Evolutionary conservation across 192 early-diverging fungal genomes (phyloP).

Genomic region (Diversispora eburnea): DNA sequence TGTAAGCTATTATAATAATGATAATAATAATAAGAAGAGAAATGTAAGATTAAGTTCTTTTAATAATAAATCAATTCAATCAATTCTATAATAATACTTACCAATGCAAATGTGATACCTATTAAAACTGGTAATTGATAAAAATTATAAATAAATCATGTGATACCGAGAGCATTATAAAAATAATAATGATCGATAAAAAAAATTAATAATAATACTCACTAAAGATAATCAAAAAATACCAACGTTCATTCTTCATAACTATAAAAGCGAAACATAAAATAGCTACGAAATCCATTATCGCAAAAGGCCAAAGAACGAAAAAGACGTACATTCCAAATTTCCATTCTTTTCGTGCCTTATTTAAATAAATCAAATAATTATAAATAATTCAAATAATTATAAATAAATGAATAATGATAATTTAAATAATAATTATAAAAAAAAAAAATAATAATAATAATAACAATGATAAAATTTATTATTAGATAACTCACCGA

Average conservation of each 20-base stretch:
- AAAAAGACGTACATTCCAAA: not conserved
- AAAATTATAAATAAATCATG: not conserved
- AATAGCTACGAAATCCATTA: constrained; percentile 12
- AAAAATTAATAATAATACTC: not conserved
- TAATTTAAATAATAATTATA: too few species aligned
- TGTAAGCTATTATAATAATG: not conserved
- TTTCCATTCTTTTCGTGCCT: constrained; percentile 21
- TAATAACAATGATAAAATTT: too few species aligned
- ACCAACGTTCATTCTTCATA: not conserved
- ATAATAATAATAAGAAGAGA: not conserved
- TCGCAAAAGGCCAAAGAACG: not conserved
- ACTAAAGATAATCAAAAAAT: constrained; percentile 10
- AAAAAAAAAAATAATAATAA: constrained; percentile 10
- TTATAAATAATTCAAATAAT: not conserved
- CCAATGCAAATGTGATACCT: not conserved
- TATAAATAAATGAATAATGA: not conserved
- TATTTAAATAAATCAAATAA: too few species aligned
- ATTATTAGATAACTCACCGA: too few species aligned
- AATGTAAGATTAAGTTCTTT: not conserved
- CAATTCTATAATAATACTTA: not conserved
- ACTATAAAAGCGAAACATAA: not conserved
- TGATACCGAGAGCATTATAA: not conserved
- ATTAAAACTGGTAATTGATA: not conserved
- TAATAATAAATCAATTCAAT: not conserved
- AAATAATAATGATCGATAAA: not conserved